phyloP scores from a whole-genome alignment of 345 rosid species.

The Rhizophora apiculata region DNA sequence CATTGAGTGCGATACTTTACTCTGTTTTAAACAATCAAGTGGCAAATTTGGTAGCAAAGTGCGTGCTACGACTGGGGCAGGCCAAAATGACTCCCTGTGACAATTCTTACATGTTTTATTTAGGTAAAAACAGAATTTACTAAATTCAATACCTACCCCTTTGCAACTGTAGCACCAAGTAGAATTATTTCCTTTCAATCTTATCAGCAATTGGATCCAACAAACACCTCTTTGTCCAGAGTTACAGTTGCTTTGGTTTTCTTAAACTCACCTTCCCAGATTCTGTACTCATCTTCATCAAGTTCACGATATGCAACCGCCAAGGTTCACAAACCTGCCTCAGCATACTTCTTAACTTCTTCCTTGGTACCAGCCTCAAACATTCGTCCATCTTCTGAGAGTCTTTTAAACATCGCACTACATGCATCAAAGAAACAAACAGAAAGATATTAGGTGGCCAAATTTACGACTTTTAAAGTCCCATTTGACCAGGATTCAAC shows the following conservation, averaged over 20 bases:
- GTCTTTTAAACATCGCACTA: slow-evolving; percentile 79
- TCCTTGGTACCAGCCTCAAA: slow-evolving; percentile 56
- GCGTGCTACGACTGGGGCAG: too few species aligned
- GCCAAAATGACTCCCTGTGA: too few species aligned
- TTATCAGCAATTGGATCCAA: slow-evolving; percentile 56
- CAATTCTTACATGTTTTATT: too few species aligned
- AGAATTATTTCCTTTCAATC: slow-evolving; percentile 73
- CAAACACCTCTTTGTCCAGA: slow-evolving; percentile 47
- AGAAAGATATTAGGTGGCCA: slow-evolving; percentile 8
- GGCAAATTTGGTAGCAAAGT: too few species aligned
- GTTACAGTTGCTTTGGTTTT: slow-evolving; percentile 52
- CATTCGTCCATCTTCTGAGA: slow-evolving; percentile 41
- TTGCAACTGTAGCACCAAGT: slow-evolving; percentile 91
- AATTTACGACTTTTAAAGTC: slow-evolving; percentile 17
- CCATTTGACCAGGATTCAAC: slow-evolving; percentile 20
- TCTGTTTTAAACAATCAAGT: neutral
- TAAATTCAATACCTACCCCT: slow-evolving; percentile 48
- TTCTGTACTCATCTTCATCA: slow-evolving; percentile 52
- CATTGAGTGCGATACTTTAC: too few species aligned
- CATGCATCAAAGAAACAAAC: slow-evolving; percentile 16
- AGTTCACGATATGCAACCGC: slow-evolving; percentile 74
- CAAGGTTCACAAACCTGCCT: slow-evolving; percentile 73
- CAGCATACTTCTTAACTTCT: slow-evolving; percentile 57
- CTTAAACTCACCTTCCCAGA: slow-evolving; percentile 57
- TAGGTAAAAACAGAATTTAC: too few species aligned